phyloP scores from a whole-genome alignment of 208 protist species.

The Wallacemonas sp. region DNA sequence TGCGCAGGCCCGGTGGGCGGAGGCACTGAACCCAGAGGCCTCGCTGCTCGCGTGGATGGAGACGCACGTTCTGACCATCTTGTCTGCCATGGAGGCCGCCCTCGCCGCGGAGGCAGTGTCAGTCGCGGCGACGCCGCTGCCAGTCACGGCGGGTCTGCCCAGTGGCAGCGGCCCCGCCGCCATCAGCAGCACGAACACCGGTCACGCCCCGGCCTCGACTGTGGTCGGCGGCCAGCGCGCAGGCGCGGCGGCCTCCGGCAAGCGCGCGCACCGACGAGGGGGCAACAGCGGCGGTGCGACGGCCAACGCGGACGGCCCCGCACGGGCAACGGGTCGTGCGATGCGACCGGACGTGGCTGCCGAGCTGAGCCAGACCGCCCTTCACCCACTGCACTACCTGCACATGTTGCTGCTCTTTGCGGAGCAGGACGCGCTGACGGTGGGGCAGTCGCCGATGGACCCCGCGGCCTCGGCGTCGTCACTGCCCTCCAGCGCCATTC shows the following conservation, averaged over 20 bases:
- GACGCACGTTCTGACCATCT: not conserved
- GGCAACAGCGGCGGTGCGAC: not conserved
- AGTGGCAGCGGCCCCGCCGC: not conserved
- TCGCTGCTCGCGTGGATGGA: conserved; percentile 5
- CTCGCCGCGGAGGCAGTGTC: not conserved
- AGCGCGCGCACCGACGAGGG: not conserved
- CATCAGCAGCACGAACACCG: not conserved
- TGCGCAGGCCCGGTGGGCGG: conserved; percentile 1
- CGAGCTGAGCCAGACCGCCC: not conserved
- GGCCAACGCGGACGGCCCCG: not conserved
- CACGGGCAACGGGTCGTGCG: not conserved
- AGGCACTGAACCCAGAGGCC: not conserved
- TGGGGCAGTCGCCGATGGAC: not conserved
- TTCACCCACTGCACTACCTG: conserved; percentile 11
- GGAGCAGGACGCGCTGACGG: conserved; percentile 5
- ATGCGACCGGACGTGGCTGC: not conserved
- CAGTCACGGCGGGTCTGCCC: not conserved
- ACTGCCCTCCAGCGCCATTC: not conserved
- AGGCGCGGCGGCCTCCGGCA: not conserved
- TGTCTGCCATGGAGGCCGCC: conserved; percentile 4
- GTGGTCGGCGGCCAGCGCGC: not conserved
- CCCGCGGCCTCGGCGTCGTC: not conserved
- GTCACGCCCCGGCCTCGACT: not conserved
- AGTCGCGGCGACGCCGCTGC: not conserved
- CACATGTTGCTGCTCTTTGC: conserved; percentile 1